These are phyloP conservation scores for Penicillium alfredii DNA, from an alignment of 495 filamentous ascomycete genomes.

Conservation along the genomic window DNA sequence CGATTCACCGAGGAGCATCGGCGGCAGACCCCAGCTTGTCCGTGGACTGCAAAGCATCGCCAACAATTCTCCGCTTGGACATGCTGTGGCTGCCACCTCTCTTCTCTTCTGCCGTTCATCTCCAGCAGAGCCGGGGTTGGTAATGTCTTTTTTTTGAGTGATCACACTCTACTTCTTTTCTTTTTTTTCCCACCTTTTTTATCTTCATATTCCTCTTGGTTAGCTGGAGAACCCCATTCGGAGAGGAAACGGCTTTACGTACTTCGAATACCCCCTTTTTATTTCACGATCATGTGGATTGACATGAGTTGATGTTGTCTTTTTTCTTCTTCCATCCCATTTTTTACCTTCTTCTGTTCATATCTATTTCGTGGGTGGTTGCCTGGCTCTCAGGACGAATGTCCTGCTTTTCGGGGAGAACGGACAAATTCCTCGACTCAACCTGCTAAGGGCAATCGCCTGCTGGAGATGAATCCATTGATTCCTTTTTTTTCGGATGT, in stretches of 20 bases:
- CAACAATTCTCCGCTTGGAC: slow-evolving; percentile 1
- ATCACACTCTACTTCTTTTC: slow-evolving; percentile 11
- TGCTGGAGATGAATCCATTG: no score
- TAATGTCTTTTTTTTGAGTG: slow-evolving; percentile 14
- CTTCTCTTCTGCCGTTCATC: slow-evolving; percentile 16
- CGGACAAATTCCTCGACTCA: no score
- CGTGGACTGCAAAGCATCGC: no score
- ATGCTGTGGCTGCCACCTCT: neutral
- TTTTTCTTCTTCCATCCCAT: slow-evolving; percentile 9
- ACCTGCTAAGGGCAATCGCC: no score
- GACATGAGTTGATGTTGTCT: slow-evolving; percentile 32
- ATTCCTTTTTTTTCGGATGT: slow-evolving; percentile 10
- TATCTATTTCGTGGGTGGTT: slow-evolving; percentile 15
- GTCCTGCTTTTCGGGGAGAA: no score
- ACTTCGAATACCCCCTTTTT: slow-evolving; percentile 33
- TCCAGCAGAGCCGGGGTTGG: slow-evolving; percentile 22
- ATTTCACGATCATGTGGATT: slow-evolving; percentile 21
- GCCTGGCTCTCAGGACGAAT: neutral
- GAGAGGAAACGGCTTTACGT: slow-evolving; percentile 26
- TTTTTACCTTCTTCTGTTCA: slow-evolving; percentile 21
- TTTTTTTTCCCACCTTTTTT: slow-evolving; percentile 12
- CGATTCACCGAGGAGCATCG: slow-evolving; percentile 1
- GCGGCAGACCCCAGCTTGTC: no score
- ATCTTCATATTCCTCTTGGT: slow-evolving; percentile 20
- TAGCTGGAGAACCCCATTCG: slow-evolving; percentile 19